Conservation (phyloP, 139 green algal genomes). For the Auxenochlorella protothecoides region DNA sequence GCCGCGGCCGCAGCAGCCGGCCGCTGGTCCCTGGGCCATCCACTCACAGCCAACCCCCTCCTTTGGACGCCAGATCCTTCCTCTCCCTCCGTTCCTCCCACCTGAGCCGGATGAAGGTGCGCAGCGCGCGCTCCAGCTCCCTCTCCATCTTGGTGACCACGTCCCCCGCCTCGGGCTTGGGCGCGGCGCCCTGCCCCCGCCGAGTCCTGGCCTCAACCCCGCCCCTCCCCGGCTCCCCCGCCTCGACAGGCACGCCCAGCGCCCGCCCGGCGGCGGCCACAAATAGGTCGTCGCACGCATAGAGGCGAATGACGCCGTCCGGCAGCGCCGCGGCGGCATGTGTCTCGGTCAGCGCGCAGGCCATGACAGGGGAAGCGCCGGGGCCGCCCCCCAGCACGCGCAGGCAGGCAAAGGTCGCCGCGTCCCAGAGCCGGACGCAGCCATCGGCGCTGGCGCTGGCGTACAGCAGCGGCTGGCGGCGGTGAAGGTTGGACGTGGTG, state of each 20-base stretch:
- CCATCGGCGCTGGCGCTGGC: slow-evolving; percentile 63
- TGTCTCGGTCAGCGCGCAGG: slow-evolving; percentile 7
- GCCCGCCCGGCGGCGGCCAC: slow-evolving; percentile 1
- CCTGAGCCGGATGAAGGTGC: slow-evolving; percentile 72
- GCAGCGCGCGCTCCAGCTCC: slow-evolving; percentile 66
- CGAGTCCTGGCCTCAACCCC: background rate
- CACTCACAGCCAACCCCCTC: no score
- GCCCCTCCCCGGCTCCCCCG: background rate
- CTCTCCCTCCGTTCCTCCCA: slow-evolving; percentile 9
- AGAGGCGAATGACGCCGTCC: slow-evolving; percentile 35
- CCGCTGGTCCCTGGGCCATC: no score
- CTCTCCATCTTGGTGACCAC: slow-evolving; percentile 25
- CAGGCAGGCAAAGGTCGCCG: background rate
- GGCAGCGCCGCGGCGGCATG: slow-evolving; percentile 12
- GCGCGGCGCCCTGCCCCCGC: background rate
- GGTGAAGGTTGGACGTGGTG: no score
- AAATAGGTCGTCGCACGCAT: slow-evolving; percentile 31
- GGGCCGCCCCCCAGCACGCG: slow-evolving; percentile 1
- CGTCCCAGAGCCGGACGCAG: slow-evolving; percentile 64
- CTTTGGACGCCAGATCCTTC: no score
- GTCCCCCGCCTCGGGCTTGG: no score
- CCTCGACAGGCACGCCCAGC: background rate
- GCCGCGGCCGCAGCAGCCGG: no score
- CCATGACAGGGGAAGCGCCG: slow-evolving; percentile 9
- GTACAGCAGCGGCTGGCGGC: slow-evolving; percentile 32